phyloP scores from a whole-genome alignment of 495 filamentous ascomycete species.

The Lophium mytilinum region DNA sequence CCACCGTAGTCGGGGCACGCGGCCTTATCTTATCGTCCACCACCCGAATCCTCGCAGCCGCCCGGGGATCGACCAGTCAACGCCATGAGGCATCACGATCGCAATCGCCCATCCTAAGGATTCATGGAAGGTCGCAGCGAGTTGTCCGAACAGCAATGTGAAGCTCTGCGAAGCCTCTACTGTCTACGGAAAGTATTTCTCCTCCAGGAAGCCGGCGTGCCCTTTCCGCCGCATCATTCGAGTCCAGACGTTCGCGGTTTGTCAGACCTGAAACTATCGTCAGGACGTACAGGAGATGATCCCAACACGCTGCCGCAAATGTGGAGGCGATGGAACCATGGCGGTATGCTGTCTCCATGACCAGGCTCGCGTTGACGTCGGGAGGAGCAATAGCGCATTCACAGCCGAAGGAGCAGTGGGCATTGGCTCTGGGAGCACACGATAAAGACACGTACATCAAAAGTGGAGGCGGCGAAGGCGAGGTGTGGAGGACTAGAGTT shows the following conservation, averaged over 20 bases:
- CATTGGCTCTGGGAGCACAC: conserved; percentile 13
- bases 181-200: conserved; percentile 15
- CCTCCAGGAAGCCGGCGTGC: conserved; percentile 15
- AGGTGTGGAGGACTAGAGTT: conserved; percentile 29
- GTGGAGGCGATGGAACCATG: conserved; percentile 5
- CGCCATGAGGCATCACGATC: not conserved
- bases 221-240: conserved; percentile 1
- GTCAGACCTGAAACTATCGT: conserved; percentile 11
- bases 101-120: not conserved
- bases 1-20: not conserved
- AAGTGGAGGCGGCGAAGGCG: conserved; percentile 20
- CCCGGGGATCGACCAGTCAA: not conserved
- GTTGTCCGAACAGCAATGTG: not conserved
- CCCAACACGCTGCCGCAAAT: not conserved
- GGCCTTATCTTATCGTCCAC: conserved; percentile 4
- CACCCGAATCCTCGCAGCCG: not conserved
- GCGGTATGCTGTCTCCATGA: conserved; percentile 4
- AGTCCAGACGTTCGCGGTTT: conserved; percentile 8
- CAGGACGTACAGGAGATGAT: not conserved
- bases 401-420: conserved; percentile 7
- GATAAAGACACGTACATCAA: conserved; percentile 25
- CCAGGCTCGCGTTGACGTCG: conserved; percentile 6
- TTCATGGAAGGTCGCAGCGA: too few species aligned
- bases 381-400: conserved; percentile 10
- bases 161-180: too few species aligned